These are phyloP conservation scores for Castanea mollissima DNA, from an alignment of 306 rosid species.

Conservation along the genomic window DNA sequence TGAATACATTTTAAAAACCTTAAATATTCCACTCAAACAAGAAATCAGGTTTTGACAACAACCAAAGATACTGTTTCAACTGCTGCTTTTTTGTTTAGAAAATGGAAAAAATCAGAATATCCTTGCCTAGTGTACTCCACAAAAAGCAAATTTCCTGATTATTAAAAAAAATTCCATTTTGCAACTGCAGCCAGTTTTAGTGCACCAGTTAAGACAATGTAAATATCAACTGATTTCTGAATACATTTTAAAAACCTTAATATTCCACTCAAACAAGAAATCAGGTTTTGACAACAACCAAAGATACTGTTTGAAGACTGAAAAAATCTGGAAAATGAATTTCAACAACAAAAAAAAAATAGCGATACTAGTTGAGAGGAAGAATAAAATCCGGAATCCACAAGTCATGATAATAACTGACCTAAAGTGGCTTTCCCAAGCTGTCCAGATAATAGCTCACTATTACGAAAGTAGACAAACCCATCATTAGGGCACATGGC, in stretches of 20 bases:
- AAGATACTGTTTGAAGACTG: neutral
- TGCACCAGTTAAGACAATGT: neutral
- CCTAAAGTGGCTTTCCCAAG: conserved; percentile 97
- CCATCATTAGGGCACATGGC: conserved; percentile 90
- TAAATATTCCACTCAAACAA: neutral
- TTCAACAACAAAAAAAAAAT: neutral
- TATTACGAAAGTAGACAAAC: conserved; percentile 82
- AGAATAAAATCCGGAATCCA: neutral
- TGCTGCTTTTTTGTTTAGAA: too few species aligned
- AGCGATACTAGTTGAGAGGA: neutral
- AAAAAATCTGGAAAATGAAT: neutral
- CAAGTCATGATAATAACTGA: conserved; percentile 30
- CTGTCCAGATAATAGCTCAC: conserved; percentile 94
- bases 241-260: neutral
- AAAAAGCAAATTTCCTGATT: neutral
- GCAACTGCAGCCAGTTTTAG: neutral
- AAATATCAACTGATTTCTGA: neutral
- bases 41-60: neutral
- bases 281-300: neutral
- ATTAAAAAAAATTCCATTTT: neutral
- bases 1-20: neutral
- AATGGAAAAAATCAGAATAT: neutral
- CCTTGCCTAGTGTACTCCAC: neutral
- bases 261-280: neutral
- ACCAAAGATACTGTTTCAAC: neutral